Evolutionary conservation across 148 eudicot genomes (phyloP).

Genomic region (Simmondsia chinensis): DNA sequence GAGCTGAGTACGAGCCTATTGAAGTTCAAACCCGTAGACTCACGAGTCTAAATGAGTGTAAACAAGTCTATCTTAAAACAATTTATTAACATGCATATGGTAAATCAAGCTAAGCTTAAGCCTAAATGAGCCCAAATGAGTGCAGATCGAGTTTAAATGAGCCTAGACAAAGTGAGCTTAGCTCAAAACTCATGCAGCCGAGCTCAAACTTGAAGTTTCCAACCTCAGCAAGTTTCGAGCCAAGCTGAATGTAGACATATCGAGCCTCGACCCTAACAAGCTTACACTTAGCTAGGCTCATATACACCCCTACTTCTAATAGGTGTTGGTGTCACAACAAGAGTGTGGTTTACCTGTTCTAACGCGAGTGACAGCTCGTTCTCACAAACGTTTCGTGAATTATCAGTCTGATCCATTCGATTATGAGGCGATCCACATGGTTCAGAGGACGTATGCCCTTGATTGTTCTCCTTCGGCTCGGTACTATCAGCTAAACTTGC

Average conservation of each 20-base stretch:
- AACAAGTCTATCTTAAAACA: too few relatives aligned
- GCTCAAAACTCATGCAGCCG: too few relatives aligned
- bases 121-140: too few relatives aligned
- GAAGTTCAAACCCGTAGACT: too few relatives aligned
- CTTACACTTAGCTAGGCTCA: not conserved
- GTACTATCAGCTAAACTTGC: slow-evolving; percentile 16
- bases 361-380: slow-evolving; percentile 13
- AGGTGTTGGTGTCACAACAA: not conserved
- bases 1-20: too few relatives aligned
- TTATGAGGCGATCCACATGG: slow-evolving; percentile 10
- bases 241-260: not conserved
- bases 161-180: too few relatives aligned
- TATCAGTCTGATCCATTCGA: slow-evolving; percentile 11
- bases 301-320: not conserved
- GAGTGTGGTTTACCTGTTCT: slow-evolving; percentile 26
- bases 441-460: slow-evolving; percentile 17
- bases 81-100: too few relatives aligned
- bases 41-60: too few relatives aligned
- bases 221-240: too few relatives aligned
- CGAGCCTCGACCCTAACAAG: not conserved
- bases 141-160: too few relatives aligned
- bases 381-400: slow-evolving; percentile 15
- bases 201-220: too few relatives aligned
- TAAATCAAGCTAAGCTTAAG: too few relatives aligned
- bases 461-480: slow-evolving; percentile 18